Evolutionary conservation across 805 yeast genomes (phyloP), one percentile per base, ranked within the genome.

Genomic region (Candida ipomoeae): DNA sequence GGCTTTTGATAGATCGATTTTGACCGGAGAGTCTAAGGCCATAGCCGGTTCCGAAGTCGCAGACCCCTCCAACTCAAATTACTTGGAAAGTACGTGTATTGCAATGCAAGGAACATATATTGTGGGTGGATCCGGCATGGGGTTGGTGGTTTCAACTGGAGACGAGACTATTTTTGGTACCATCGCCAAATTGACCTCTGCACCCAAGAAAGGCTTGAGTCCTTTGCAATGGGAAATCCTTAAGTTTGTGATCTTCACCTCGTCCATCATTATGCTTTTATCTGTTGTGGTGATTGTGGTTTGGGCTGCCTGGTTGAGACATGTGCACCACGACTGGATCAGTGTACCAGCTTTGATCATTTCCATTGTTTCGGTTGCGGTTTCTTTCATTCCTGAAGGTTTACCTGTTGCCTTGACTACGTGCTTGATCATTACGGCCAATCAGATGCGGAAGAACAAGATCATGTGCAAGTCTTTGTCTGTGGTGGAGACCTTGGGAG

Each of bases 401-500:
- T 64, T 75, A 32, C 84, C 72, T 50, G 78, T 67, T 65, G 83
- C 79, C 47, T 74, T 63, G 67, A 79, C 77, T 57, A 78, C 71
- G 51, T 82, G 68, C 58, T 64, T 80, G 49, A 63, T 77, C 32
- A 70, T 79, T 38, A 74, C 80, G 26, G 81, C 83, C 17, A 60
- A 62, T 37, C 66, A 65, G 42, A 78, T 80, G 81, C 69, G 65
- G 44, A 66, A 68, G 49, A 62, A 67, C 52, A 71, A 74, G 45
- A 71, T 80, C 33, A 64, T 78, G 45, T 76, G 79, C 47, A 73
- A 78, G 53, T 64, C 77, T 2, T 62, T 78, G 46, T 62, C 77
- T 14, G 72, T 75, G 23, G 79, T 79, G 26, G 85, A 81, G 60
- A 81, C 85, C 15, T 66, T 81, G 55, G 86, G 85, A 14, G 72